Base-by-base conservation (phyloP, 352 stramenopile genomes). In the Phytopythium aichiense region DNA sequence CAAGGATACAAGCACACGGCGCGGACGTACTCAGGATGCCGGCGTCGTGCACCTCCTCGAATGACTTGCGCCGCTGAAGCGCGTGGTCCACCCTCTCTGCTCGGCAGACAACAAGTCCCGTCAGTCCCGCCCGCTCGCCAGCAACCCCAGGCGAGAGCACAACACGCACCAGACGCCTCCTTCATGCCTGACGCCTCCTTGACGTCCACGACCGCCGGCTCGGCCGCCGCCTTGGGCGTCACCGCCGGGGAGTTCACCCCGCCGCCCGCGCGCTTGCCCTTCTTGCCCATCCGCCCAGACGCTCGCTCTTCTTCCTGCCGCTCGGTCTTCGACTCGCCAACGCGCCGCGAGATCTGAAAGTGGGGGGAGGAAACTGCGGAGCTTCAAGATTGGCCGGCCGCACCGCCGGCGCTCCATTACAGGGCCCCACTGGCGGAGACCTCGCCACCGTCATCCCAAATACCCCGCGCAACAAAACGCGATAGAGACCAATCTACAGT, bases 251-350 rank as follows among this genome's bases (percentile, higher is more conserved):
- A 57, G 35, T 56, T 48, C 35, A 57, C 58, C 8, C 33, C 49
- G 20, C 35, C 45, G 13, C 68, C 83, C 57, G 49, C 45, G 38
- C 79, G 67, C 67, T 88, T 86, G 22, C 68, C 65, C 68, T 91
- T 92, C 77, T 88, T 90, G 43, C 50, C 77, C 81, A 90, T 89
- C 13, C 58, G 56, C 33, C 45, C 43, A 50, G 35, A 16, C 2
- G 1, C 1, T 40, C 35, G 5, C 35, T 40, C 40, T 16, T n/a
- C n/a, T n/a, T n/a, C n/a, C 16, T 45, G 28, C 28, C 15, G 40
- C 0, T 45, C 16, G 16, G 7, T 31, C 28, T 0, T 16, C 40
- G 40, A 22, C 40, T 16, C 40, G 16, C 16, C 40, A 8, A 2
- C 2, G 28, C 40, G 28, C 28, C 12, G 40, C 40, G 15, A 45